Base-by-base conservation (phyloP, 2,329 filamentous ascomycete species). In the Fusarium brachygibbosum region DNA sequence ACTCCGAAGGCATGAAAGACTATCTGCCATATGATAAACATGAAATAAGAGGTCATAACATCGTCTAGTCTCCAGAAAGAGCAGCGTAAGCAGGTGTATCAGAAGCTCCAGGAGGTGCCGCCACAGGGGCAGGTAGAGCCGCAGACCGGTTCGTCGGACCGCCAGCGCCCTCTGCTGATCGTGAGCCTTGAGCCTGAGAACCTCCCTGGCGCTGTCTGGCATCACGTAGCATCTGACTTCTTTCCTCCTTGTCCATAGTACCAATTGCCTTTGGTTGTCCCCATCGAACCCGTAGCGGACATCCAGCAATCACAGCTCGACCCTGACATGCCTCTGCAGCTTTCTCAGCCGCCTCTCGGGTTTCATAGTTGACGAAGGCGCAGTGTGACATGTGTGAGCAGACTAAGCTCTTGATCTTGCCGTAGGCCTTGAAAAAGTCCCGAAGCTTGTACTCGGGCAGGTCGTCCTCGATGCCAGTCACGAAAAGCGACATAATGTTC, bases 351-450 rank as follows among this genome's bases (percentile, higher is more conserved):
- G 88, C 91, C 66, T 93, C 89, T 59, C 96, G 88, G 5, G 91
- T 93, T 72, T 94, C 90, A 78, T 93, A 99, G 81, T 99, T 99
- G 81, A 99, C 85, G 77, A 98, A 99, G 2, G 96, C 96, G 79
- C 94, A 98, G 77, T 98, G 96, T 17, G 95, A 95, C 83, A 97
- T 94, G 82, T 99, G 96, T 9, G 94, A 98, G 80, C 96, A 98
- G 37, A 99, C 91, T 17, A 99, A 83, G 28, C 94, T 98, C 74
- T 96, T 93, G 63, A 99, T 90, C 76, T 95, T 93, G 68, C 96
- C 96, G 74, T 94, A 94, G 19, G 88, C 87, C 64, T 93, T 89
- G 83, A 99, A 99, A 79, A 97, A 96, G 4, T 93, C 91, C 48
- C 96, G 92, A 28, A 99, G 85, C 75, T 94, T 94, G 80, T 94